phyloP scores from a whole-genome alignment of 371 early-diverging fungal genomes.

The Saksenaea oblongispora region DNA sequence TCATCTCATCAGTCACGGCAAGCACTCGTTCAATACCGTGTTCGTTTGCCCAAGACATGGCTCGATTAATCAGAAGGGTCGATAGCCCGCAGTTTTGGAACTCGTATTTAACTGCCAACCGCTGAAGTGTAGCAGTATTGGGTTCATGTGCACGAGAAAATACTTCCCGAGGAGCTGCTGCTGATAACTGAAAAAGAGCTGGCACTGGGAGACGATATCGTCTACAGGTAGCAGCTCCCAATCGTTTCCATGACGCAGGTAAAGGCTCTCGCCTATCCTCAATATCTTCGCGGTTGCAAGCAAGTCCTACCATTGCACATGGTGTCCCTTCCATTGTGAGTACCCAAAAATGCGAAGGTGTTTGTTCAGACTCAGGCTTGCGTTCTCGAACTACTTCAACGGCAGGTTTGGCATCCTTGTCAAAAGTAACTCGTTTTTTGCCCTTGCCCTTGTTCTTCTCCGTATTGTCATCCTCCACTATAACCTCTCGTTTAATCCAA shows the following conservation, averaged over 20 bases:
- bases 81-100: constrained; percentile 45
- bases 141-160: constrained; percentile 32
- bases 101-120: constrained; percentile 32
- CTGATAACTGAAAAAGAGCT: constrained; percentile 10
- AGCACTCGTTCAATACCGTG: constrained; percentile 37
- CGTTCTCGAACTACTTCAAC: constrained; percentile 29
- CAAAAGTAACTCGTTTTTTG: constrained; percentile 30
- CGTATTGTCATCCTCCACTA: constrained; percentile 15
- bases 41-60: constrained; percentile 39
- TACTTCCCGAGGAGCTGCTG: neutral
- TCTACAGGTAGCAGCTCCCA: constrained; percentile 10
- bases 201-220: constrained; percentile 14
- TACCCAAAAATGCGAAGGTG: constrained; percentile 53
- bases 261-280: constrained; percentile 20
- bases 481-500: constrained; percentile 13
- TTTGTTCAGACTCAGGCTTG: constrained; percentile 28
- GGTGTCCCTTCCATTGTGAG: constrained; percentile 32
- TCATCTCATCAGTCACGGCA: constrained; percentile 35
- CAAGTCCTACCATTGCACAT: constrained; percentile 44
- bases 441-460: constrained; percentile 19
- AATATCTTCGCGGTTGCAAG: constrained; percentile 19
- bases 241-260: constrained; percentile 27
- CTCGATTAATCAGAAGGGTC: constrained; percentile 38
- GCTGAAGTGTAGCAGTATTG: constrained; percentile 39
- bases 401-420: constrained; percentile 25